Base-by-base conservation (phyloP, 169 alveolate genomes). In the Pseudocohnilembus persalinus region DNA sequence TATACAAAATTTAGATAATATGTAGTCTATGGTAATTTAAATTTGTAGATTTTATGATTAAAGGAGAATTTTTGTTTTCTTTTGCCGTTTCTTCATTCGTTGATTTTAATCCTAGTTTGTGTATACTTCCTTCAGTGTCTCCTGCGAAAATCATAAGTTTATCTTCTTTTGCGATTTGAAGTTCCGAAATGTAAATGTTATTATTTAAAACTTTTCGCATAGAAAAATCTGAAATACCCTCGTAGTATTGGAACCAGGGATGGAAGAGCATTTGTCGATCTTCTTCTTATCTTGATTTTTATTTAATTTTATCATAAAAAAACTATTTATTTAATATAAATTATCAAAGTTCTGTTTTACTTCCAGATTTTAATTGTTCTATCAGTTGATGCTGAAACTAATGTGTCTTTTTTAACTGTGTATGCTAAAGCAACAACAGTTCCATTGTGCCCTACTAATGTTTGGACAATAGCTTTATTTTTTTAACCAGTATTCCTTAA, bases 231-330 rank as follows among this genome's bases (percentile, higher is more conserved):
- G 88, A 83, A 11, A 92, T 90, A 0, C 85, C 88, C 65, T 92
- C 84, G 27, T 85, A 78, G 25, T 89, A 88, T 4, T 90, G 94
- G 76, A 92, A 92, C 96, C 96, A 92, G n/a, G 96, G 96, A 76
- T 92, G 92, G 83, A 88, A 88, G 77, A 92, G 76, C 27, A 90
- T 82, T 79, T 92, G 89, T 83, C 96, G 75, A 16, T 93, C 96
- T 76, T 83, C 85, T 49, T 88, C 88, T 63, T 88, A 63, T 64
- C 79, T 74, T 0, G 24, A 31, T 75, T 26, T 25, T 27, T 29
- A 73, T 27, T 29, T 64, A 29, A 35, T 35, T 34, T 30, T 26
- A 0, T 28, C 31, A 28, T 63, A 33, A 32, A 31, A 30, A 0
- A 49, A n/a, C n/a, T 72, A 28, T 68, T 81, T 72, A 28, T 68